Base-by-base conservation (phyloP, 2,329 filamentous ascomycete genomes). In the Hirsutella minnesotensis region DNA sequence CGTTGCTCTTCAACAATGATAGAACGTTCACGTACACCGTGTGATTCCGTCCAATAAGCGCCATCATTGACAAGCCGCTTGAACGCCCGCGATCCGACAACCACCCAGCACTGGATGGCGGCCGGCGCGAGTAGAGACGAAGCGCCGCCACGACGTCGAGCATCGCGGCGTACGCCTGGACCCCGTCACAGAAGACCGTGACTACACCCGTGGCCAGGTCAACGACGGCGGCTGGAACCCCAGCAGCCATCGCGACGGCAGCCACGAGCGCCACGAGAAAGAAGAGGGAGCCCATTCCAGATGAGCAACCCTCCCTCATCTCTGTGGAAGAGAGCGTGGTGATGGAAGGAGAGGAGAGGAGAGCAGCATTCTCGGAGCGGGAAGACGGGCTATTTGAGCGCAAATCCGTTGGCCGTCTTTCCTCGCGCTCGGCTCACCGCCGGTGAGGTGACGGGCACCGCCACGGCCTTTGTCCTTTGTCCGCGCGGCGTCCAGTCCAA, bases 211-310 rank as follows among this genome's bases (percentile, higher is more conserved):
- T 35, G 41, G 29, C 19, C n/a, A 29, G 15, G 15, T 20, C 19
- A 36, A 27, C 41, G 15, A 20, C 41, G 41, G 29, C 41, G 15
- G 27, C 41, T 13, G 21, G 18, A 12, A 43, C 7, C 9, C 36
- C 29, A n/a, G 16, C 41, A 16, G 29, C 35, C 5, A 34, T 27
- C 30, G 16, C 16, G 33, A 35, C n/a, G 9, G n/a, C 38, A 9
- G n/a, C 37, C 36, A 39, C 41, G 10, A 43, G 36, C 27, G 37
- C 37, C 41, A 21, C 30, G 15, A 43, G 27, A 5, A 31, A 19
- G n/a, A 39, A 24, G 19, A 16, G 29, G 37, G 29, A 33, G 12
- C 21, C 36, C 36, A 43, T 39, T 7, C 12, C 24, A 18, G 37
- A 10, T 4, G 18, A 15, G 22, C 27, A 33, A 19, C n/a, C 33